A percentile compares a stretch with the other conserved stretches of the same genome.
Evolutionary conservation across 2,329 filamentous ascomycete species (phyloP).

Genomic region (Plenodomus tracheiphilus): DNA sequence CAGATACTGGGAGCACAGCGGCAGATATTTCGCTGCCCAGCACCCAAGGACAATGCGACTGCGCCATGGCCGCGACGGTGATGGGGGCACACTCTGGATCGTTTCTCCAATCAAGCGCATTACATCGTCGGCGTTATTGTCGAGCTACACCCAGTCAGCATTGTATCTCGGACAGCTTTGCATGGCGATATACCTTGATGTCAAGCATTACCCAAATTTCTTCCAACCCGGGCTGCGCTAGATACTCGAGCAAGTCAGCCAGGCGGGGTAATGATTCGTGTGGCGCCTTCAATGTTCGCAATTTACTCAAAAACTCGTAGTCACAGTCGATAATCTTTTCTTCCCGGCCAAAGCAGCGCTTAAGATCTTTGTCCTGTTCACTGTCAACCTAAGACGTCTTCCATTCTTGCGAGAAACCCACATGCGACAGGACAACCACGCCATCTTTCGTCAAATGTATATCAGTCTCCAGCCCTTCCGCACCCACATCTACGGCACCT

Average conservation of each 20-base stretch:
- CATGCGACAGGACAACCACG: slow-evolving; percentile 83
- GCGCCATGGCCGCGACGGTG: slow-evolving; percentile 63
- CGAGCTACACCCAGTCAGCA: slow-evolving; percentile 53
- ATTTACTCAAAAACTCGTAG: slow-evolving; percentile 71
- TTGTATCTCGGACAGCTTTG: background rate
- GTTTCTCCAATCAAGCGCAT: slow-evolving; percentile 69
- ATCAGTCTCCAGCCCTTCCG: slow-evolving; percentile 86
- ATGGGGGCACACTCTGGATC: slow-evolving; percentile 56
- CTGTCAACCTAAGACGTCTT: slow-evolving; percentile 6
- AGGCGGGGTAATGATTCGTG: slow-evolving; percentile 74
- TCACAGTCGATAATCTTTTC: slow-evolving; percentile 74
- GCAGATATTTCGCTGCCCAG: slow-evolving; percentile 78
- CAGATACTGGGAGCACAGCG: slow-evolving; percentile 63
- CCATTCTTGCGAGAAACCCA: slow-evolving; percentile 44
- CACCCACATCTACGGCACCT: slow-evolving; percentile 71
- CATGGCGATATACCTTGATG: slow-evolving; percentile 67
- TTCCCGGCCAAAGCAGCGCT: slow-evolving; percentile 79
- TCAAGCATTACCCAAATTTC: slow-evolving; percentile 82
- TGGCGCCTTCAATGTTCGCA: slow-evolving; percentile 70
- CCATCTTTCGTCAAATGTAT: slow-evolving; percentile 80
- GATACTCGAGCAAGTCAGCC: slow-evolving; percentile 71
- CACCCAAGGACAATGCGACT: slow-evolving; percentile 76
- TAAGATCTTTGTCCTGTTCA: slow-evolving; percentile 69
- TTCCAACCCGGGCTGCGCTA: slow-evolving; percentile 66
- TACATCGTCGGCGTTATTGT: slow-evolving; percentile 72